phyloP scores from a whole-genome alignment of 2,329 filamentous ascomycete genomes.

The Epicoccum nigrum region DNA sequence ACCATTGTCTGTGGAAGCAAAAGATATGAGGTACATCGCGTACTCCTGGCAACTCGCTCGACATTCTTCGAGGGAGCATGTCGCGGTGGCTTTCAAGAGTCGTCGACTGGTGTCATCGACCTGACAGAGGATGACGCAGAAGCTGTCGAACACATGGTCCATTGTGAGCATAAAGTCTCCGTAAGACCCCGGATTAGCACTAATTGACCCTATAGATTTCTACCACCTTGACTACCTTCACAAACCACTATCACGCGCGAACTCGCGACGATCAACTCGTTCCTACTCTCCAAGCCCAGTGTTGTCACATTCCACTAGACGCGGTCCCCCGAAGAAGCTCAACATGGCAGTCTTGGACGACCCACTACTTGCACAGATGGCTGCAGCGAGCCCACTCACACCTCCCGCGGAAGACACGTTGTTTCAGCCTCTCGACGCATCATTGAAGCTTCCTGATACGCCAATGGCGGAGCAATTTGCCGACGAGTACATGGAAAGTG shows the following conservation, averaged over 20 bases:
- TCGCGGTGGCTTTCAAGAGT: constrained; percentile 46
- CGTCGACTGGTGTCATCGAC: constrained; percentile 47
- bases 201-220: constrained; percentile 44
- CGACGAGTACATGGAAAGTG: constrained; percentile 38
- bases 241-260: constrained; percentile 38
- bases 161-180: constrained; percentile 40
- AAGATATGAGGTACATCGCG: constrained; percentile 56
- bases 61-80: constrained; percentile 54
- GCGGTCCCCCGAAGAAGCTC: constrained; percentile 33
- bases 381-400: constrained; percentile 31
- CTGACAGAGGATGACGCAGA: constrained; percentile 50
- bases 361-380: constrained; percentile 45
- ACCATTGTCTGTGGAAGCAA: constrained; percentile 54
- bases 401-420: constrained; percentile 34
- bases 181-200: constrained; percentile 11
- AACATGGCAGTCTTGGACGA: constrained; percentile 46
- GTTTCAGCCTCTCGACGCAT: constrained; percentile 30
- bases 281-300: constrained; percentile 23
- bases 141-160: constrained; percentile 50
- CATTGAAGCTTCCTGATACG: constrained; percentile 38
- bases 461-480: constrained; percentile 44
- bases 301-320: constrained; percentile 24
- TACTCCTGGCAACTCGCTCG: constrained; percentile 56
- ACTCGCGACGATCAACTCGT: constrained; percentile 37
- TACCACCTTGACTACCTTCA: constrained; percentile 51